Evolutionary conservation across 129 eudicot genomes (phyloP), one percentile per base, ranked within the genome.

Genomic region (Gnaphalium uliginosum): DNA sequence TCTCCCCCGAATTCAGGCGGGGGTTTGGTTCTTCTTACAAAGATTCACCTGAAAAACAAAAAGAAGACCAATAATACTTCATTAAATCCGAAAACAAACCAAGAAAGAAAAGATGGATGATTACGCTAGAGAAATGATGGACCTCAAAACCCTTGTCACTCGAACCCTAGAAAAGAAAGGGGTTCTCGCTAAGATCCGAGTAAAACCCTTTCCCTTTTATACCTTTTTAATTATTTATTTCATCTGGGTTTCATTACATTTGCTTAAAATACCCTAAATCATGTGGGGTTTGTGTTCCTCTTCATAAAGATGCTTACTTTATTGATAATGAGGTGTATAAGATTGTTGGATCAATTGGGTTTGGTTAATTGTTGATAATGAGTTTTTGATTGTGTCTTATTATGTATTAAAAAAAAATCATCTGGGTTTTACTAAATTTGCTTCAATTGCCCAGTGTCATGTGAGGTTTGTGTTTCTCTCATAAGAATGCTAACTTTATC

Each of bases 161-260:
- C 89, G 95, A 70, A 88, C 92, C 77, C 90, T 93, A 6, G 98
- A 93, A 81, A 93, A 88, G 73, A 93, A 93, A 65, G 98, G 98
- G 56, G 96, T 93, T 51, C 96, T 93, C 32, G 98, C 98, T 76
- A 93, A 93, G 89, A 93, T 93, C 90, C 95, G 96, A 73, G 98
- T 86, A 87, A 27, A 65, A 74, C 78, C 68, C 66, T 24, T 63
- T 50, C 71, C 66, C 26, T 64, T 48, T 29, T 29, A 33, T 3
- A 29, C 19, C 50, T 50, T 46, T 29, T 70, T 56, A 18, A 22
- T 41, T 33, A 35, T 37, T 37, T 27, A 74, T 33, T 41, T 62
- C 71, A 74, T 62, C 8, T 57, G 56, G 35, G 68, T 23, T 56
- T 71, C 24, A 6, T 60, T 9, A 61, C 78, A 73, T 56, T 69